Base-by-base conservation (phyloP, 352 stramenopile species). In the Phytopythium boreale region DNA sequence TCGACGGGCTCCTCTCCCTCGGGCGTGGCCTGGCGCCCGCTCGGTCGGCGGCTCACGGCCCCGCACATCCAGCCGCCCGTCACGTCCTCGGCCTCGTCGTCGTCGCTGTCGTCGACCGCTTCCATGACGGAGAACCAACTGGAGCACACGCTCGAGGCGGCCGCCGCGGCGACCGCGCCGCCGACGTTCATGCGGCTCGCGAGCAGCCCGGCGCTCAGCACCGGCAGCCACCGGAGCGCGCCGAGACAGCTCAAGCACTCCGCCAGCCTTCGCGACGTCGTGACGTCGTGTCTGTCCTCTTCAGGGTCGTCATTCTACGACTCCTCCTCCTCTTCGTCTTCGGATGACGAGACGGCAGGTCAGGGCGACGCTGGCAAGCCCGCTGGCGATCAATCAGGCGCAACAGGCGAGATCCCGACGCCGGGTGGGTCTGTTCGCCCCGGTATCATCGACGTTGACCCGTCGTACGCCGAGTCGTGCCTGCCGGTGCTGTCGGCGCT, bases 271-370 rank as follows among this genome's bases (percentile, higher is more conserved):
- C 79, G 77, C 4, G 77, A 81, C 7, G 68, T 84, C 6, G 69
- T 75, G 41, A 77, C 61, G 39, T 77, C 75, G 19, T 75, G 72
- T 56, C 59, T 88, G 24, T 88, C 79, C 56, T 85, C 74, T 4
- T 85, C 79, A 0, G 75, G 61, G 26, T 88, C 79, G 44, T 88
- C 79, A 31, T 63, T 84, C 36, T 79, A 79, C 63, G 79, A 84
- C 56, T 86, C 77, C 26, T 80, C 72, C 20, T 80, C 69, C 20
- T 73, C 65, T 15, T 75, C 84, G 10, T 73, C 65, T 15, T 75
- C 84, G 10, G 77, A 86, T 6, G 77, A 86, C 41, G 59, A 75
- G 47, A 14, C 7, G 12, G 27, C 2, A 20, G 26, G 5, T 14
- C 14, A 37, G 39, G 49, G 9, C 47, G 61, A 77, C 51, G 37